A percentile compares a stretch with the other conserved stretches of the same genome.
Evolutionary conservation across 495 filamentous ascomycete species (phyloP).

Genomic region (Penicillium psychrofluorescens): DNA sequence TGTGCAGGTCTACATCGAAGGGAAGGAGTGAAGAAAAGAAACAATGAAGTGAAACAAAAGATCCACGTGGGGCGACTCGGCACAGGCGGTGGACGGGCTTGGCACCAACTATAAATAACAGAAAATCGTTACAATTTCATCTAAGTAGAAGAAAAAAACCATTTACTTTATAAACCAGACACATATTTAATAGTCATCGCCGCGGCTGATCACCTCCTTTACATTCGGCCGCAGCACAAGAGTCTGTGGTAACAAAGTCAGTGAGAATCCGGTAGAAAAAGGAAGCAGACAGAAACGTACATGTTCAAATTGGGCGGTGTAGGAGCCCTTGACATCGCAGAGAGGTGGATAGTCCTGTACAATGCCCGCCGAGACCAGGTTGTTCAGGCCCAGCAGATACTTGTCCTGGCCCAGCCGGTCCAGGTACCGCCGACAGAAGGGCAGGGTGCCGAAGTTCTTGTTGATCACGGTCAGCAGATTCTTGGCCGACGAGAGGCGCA

Average conservation of each 20-base stretch:
- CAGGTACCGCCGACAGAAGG: slow-evolving; percentile 79
- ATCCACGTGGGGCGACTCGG: slow-evolving; percentile 37
- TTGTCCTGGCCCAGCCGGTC: slow-evolving; percentile 83
- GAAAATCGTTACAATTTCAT: no score
- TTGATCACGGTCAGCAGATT: slow-evolving; percentile 76
- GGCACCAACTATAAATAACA: not conserved
- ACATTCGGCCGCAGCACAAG: slow-evolving; percentile 79
- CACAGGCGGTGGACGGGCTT: slow-evolving; percentile 9
- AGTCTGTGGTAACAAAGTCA: slow-evolving; percentile 50
- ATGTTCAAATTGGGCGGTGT: slow-evolving; percentile 93
- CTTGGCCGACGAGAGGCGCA: slow-evolving; percentile 71
- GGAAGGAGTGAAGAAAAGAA: slow-evolving; percentile 7
- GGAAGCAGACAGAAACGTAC: slow-evolving; percentile 43
- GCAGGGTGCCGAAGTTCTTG: slow-evolving; percentile 87
- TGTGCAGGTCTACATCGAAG: slow-evolving; percentile 5
- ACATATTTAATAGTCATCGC: slow-evolving; percentile 68
- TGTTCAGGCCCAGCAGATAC: slow-evolving; percentile 84
- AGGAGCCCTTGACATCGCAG: slow-evolving; percentile 88
- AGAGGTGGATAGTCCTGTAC: slow-evolving; percentile 87
- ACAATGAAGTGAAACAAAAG: slow-evolving; percentile 13
- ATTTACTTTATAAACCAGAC: no score
- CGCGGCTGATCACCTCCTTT: slow-evolving; percentile 89
- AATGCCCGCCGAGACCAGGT: slow-evolving; percentile 74
- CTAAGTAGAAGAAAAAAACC: no score
- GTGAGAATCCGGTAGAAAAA: slow-evolving; percentile 1